Percentiles rank a stretch among this genome's conserved stretches.
phyloP scores from a whole-genome alignment of 2,329 filamentous ascomycete genomes.

The Alternaria sp. region DNA sequence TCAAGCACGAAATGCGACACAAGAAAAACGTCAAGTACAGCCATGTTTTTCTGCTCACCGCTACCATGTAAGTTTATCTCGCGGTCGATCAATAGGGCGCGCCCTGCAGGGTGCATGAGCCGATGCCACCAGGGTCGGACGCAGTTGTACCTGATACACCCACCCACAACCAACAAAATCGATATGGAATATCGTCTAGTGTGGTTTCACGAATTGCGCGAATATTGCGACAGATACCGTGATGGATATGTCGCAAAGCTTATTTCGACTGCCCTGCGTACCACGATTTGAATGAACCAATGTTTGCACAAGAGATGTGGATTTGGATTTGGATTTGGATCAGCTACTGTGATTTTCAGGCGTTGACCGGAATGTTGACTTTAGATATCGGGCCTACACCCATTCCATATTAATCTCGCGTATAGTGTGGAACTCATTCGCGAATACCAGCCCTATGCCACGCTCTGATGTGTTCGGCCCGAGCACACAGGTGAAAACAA shows the following conservation, averaged over 20 bases:
- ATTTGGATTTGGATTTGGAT: background rate
- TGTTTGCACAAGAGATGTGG: background rate
- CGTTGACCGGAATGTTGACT: background rate
- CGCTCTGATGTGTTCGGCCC: background rate
- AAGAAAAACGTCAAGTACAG: background rate
- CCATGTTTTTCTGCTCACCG: constrained; percentile 4
- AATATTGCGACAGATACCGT: background rate
- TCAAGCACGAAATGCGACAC: constrained; percentile 2
- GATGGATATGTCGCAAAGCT: background rate
- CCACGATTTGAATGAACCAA: background rate
- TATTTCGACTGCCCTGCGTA: background rate
- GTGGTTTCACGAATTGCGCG: background rate
- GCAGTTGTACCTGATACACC: constrained; percentile 6
- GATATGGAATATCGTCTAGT: background rate
- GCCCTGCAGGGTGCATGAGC: constrained; percentile 10
- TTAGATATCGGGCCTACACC: background rate
- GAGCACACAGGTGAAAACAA: background rate
- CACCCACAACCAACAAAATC: background rate
- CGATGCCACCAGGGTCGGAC: background rate
- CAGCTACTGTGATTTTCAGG: background rate
- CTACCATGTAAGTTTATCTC: constrained; percentile 7
- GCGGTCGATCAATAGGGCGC: background rate
- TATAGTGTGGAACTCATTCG: background rate
- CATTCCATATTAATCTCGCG: background rate
- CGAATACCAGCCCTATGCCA: background rate